Conservation (phyloP, 441 rosid species). For the Metrosideros polymorpha region DNA sequence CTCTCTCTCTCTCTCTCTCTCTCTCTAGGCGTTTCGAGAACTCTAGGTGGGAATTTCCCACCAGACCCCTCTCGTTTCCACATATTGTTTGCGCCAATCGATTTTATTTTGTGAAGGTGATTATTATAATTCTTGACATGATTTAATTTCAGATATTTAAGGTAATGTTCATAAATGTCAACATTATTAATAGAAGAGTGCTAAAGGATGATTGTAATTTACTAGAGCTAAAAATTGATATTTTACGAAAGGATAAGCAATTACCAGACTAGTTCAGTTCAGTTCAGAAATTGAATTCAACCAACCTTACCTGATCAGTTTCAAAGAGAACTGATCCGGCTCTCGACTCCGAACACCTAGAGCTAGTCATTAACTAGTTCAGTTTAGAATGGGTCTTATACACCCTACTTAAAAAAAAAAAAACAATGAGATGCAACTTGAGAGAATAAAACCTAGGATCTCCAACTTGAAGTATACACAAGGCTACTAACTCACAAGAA, state of each 20-base stretch:
- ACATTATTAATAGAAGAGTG: background rate
- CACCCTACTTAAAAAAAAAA: background rate
- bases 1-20: background rate
- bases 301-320: accelerated
- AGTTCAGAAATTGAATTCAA: accelerated
- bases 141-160: background rate
- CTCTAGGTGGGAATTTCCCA: background rate
- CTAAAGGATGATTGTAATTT: background rate
- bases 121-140: background rate
- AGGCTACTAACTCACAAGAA: background rate
- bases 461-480: background rate
- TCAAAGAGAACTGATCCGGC: background rate
- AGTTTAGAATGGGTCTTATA: background rate
- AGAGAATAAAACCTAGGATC: background rate
- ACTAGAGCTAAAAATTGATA: accelerated
- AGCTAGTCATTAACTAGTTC: background rate
- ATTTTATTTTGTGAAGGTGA: background rate
- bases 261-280: accelerated
- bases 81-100: background rate
- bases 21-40: background rate
- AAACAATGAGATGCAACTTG: background rate
- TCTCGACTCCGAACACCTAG: background rate
- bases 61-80: background rate
- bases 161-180: background rate
- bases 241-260: background rate